Evolutionary conservation across 805 yeast species (phyloP), one percentile per base, ranked within the genome.

Genomic region (Candida silvicultrix): DNA sequence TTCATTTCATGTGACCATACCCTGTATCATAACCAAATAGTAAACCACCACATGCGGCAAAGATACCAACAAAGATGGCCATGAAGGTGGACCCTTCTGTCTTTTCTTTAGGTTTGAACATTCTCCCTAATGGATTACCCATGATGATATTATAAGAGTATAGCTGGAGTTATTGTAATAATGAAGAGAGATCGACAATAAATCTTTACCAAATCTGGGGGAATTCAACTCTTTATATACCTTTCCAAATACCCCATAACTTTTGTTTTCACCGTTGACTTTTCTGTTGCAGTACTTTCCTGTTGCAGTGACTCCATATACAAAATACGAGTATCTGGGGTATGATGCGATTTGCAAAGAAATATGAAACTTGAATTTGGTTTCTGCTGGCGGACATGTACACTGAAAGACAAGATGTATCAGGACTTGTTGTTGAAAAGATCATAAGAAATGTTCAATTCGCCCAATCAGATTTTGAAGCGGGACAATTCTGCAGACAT

Each of bases 1-100:
- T 6, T 23, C 9, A 9, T 6, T 9, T 6, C 25, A 23, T 9
- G 5, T 23, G 25, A 23, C 9, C 25, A 23, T 23, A 6, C 5
- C 25, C 25, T 1, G 86, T 80, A 60, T 81, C 86, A 58, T 79
- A 81, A 45, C 87, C 87, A 52, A 77, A 81, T 43, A 80, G 68
- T 53, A 81, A 70, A 45, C 86, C 87, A 49, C 83, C 85, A 44
- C 80, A 74, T 23, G 85, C 82, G 12, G 83, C 83, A 45, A 80
- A 82, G 48, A 78, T 60, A 53, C 85, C 82, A 15, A 77, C 78
- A 15, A 71, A 62, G 52, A 75, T 62, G 31, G 81, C 79, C 50
- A 70, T 64, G 38, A 63, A 58, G 34, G 77, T 70, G 7, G 78
- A 72, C 25, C 76, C 79, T 46, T 73, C 71, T 47, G 64, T 66